Evolutionary conservation across 2,329 filamentous ascomycete species (phyloP).

Genomic region (Furcasterigmium sp.): DNA sequence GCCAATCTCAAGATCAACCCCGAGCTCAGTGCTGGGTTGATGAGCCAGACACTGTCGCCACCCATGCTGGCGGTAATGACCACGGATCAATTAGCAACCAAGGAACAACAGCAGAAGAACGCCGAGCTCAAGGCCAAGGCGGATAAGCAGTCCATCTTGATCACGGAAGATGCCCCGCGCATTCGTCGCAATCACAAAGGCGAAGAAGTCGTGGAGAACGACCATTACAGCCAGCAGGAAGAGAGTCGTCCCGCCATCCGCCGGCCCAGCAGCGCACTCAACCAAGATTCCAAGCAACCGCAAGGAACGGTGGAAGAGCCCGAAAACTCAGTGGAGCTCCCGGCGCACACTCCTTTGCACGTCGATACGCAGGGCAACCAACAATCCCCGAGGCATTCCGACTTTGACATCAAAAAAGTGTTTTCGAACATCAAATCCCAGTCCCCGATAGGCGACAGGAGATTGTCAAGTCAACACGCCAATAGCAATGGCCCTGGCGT

Average conservation of each 20-base stretch:
- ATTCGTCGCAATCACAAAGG: constrained; percentile 92
- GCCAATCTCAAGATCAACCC: constrained; percentile 89
- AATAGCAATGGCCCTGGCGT: constrained; percentile 53
- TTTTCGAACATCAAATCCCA: constrained; percentile 73
- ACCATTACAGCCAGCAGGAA: constrained; percentile 37
- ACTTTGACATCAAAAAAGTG: constrained; percentile 82
- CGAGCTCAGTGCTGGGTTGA: constrained; percentile 68
- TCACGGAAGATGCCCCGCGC: constrained; percentile 69
- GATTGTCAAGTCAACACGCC: constrained; percentile 40
- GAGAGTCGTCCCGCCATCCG: constrained; percentile 29
- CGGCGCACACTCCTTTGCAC: constrained; percentile 29
- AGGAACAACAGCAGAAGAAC: constrained; percentile 75
- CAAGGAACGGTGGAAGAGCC: constrained; percentile 14
- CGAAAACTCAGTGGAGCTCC: constrained; percentile 15
- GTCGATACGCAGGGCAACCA: constrained; percentile 34
- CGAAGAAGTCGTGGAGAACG: constrained; percentile 81
- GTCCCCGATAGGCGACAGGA: constrained; percentile 46
- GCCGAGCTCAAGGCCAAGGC: constrained; percentile 72
- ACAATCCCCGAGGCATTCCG: constrained; percentile 47
- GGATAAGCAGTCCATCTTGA: constrained; percentile 80
- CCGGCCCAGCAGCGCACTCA: constrained; percentile 23
- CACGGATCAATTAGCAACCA: constrained; percentile 83
- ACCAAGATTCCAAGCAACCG: neutral
- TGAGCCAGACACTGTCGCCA: constrained; percentile 67
- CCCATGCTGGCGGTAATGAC: constrained; percentile 82